Base-by-base conservation (phyloP, 352 stramenopile species). In the Bremia lactucae region DNA sequence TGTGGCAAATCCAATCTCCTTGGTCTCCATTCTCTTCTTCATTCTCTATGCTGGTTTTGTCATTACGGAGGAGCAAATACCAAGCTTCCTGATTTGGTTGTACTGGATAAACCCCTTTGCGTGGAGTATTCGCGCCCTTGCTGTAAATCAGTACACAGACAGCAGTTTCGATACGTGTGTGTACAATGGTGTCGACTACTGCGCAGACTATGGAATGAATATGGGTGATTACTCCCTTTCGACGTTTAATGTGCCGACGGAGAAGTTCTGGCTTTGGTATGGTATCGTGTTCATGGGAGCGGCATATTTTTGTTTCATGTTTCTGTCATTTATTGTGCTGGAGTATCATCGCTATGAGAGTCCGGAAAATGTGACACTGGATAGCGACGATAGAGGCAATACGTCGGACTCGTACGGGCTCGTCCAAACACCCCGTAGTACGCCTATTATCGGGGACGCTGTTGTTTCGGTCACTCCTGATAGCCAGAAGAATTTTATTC, bases 61-160 rank as follows among this genome's bases (percentile, higher is more conserved):
- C 2, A 62, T 62, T 31, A 54, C 47, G 0, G 58, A 62, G 8
- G 38, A 54, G 1, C 53, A 62, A 16, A 58, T 62, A 15, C 53
- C 53, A 0, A 38, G 55, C 29, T 62, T 59, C 29, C 35, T 62
- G 3, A 61, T 61, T 22, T 61, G 52, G 52, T 40, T 55, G 7
- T 60, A 60, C 46, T 60, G 45, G 52, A 51, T 60, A 5, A 49
- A 60, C 6, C 52, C 45, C 2, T 44, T 60, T 16, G 45, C 51
- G 2, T 59, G 51, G 51, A 8, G 34, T 2, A 22, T 55, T 4
- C 52, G 46, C 2, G 52, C 46, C 1, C 18, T 62, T 5, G 47
- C 47, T 1, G 43, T 62, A 3, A 62, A 62, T 5, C 48, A 62
- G 33, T 62, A 62, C 37, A 47, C 21, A 0, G 48, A 52, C 9